Conservation (phyloP, 768 basidiomycete genomes). For the Cystobasidium tubakii region DNA sequence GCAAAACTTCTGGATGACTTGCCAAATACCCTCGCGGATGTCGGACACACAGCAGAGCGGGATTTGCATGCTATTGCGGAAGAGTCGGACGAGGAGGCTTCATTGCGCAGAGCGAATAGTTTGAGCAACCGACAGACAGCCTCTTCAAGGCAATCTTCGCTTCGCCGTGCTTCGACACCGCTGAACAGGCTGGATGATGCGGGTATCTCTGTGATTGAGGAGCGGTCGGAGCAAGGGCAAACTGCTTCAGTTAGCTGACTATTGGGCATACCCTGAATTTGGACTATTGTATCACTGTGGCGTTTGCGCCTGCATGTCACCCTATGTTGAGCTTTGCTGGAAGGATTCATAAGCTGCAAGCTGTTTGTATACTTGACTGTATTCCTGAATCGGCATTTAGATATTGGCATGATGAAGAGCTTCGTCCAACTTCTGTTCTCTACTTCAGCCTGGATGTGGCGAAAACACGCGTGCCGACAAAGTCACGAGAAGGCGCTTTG, state of each 20-base stretch:
- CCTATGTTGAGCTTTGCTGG: too few relatives aligned
- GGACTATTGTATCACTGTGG: too few relatives aligned
- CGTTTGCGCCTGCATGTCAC: too few relatives aligned
- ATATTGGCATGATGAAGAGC: too few relatives aligned
- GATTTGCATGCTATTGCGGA: neutral
- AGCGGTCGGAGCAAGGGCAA: neutral
- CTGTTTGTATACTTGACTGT: too few relatives aligned
- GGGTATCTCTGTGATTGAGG: neutral
- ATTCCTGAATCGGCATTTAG: too few relatives aligned
- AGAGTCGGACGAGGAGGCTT: slow-evolving; percentile 15
- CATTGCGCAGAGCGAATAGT: slow-evolving; percentile 6
- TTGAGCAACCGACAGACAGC: neutral
- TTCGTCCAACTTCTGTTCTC: too few relatives aligned
- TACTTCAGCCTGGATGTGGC: neutral
- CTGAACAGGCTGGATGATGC: slow-evolving; percentile 10
- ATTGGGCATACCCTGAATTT: neutral
- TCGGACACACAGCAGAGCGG: neutral
- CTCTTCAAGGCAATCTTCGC: slow-evolving; percentile 12
- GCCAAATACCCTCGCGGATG: neutral
- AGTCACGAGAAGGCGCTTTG: neutral
- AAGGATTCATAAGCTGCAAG: too few relatives aligned
- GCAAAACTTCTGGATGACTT: neutral
- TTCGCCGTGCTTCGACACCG: neutral
- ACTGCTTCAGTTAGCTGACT: neutral
- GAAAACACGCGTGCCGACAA: neutral